These are phyloP conservation scores for Hygrocybe punicea DNA, from an alignment of 768 basidiomycete species.

Conservation along the genomic window DNA sequence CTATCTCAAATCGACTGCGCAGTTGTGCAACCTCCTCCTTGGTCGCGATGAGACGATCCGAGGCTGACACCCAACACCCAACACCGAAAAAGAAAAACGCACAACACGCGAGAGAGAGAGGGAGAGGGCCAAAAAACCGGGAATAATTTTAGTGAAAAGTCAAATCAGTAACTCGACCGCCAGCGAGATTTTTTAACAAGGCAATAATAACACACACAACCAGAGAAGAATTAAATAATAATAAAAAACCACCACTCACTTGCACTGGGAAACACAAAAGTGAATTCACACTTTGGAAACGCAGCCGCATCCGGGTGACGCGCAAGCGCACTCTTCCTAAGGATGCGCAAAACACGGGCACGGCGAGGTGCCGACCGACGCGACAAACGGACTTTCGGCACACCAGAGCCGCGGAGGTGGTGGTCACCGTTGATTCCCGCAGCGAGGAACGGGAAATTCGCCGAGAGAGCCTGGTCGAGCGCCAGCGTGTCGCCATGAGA, in stretches of 20 bases:
- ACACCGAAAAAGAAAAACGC: too few species aligned
- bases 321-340: conserved; percentile 30
- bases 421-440: conserved; percentile 17
- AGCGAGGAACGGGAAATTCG: conserved; percentile 36
- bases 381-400: conserved; percentile 50
- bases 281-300: conserved; percentile 55
- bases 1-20: conserved; percentile 67
- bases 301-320: conserved; percentile 44
- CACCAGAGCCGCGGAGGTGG: conserved; percentile 3
- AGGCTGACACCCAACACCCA: conserved; percentile 44
- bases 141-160: too few species aligned
- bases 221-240: too few species aligned
- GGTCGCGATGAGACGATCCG: conserved; percentile 65
- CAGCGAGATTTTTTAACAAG: background rate
- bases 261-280: conserved; percentile 57
- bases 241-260: conserved; percentile 55
- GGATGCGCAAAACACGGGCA: conserved; percentile 44
- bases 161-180: too few species aligned
- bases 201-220: background rate
- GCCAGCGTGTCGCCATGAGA: conserved; percentile 68
- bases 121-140: too few species aligned
- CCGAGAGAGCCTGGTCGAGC: conserved; percentile 72
- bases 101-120: too few species aligned
- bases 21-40: conserved; percentile 65
- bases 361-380: conserved; percentile 51